Base-by-base conservation (phyloP, 1,284 basidiomycete species). In the Trametes sp. region DNA sequence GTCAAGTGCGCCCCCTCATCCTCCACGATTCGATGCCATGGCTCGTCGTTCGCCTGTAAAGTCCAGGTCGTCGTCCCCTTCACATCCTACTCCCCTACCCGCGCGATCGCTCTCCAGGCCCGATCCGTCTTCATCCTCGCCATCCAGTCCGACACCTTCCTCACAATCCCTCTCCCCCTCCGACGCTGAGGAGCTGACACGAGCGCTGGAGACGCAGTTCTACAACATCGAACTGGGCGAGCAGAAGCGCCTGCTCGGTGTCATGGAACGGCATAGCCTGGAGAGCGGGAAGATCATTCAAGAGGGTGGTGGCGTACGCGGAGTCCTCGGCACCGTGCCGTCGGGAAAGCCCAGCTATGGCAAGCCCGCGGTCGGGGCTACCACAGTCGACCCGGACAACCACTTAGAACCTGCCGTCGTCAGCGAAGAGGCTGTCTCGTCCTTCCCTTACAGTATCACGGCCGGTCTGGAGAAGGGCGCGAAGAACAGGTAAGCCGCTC, bases 381-480 rank as follows among this genome's bases (percentile, higher is more conserved):
- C 28, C 24, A n/a, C 31, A 8, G 65, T 57, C 61, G 61, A 57
- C 38, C 61, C 36, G 44, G 59, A 26, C 54, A 74, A 61, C 35
- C 5, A 61, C 9, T 28, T 46, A 19, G 29, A 42, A 16, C 59
- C 54, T 14, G 61, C 57, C 21, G 38, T 36, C 23, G 41, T 58
- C 11, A 63, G 57, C 5, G 59, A 63, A 64, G 71, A 67, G 41
- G 60, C 61, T 0, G 71, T 66, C 38, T 54, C 64, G 62, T 60
- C 77, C 61, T 88, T 97, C 81, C 87, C 96, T 72, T 98, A 92
- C 76, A 96, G 94, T 63, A 99, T 99, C 69, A 95, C 94, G 0
- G 97, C 97, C 4, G 97, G 95, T 2, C 86, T 99, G 4, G 97
- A 98, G 78, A 94, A 97, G 69, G 97, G 97, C 13, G 84, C 88